Base-by-base conservation (phyloP, 345 rosid species). In the Hibiscus tridactylites region DNA sequence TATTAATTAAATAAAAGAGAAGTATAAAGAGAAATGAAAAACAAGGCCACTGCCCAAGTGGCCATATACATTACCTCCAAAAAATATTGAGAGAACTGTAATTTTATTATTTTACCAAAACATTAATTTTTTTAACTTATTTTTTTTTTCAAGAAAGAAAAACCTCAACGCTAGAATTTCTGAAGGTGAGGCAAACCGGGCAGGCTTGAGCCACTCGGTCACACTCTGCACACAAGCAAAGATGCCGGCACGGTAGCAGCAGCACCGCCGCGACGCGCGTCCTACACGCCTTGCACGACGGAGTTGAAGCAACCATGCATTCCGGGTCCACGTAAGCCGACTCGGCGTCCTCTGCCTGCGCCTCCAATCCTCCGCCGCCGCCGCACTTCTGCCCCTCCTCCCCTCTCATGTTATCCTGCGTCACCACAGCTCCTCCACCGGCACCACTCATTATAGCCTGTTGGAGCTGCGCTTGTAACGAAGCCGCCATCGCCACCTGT, bases 241-340 rank as follows among this genome's bases (percentile, higher is more conserved):
- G 84, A 81, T 93, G 98, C 56, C 96, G 96, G 79, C 98, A 93
- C 75, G 98, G 97, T 85, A 93, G 59, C 79, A 87, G 78, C 65
- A 93, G 78, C 76, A 93, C 96, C 78, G 90, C 71, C 71, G 96
- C 94, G 46, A 72, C 79, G 61, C 90, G 70, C 68, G 74, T 79
- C 74, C 83, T 67, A 74, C 98, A 94, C 24, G 74, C 75, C 46
- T 78, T 82, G 76, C 98, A 94, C 21, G 76, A 60, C 52, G 94
- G 90, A 10, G 88, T 82, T 3, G 75, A 56, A 59, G 70, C 47
- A 21, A 66, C 78, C 5, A 78, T 79, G 44, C 95, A 59, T 54
- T 87, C 97, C 0, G 96, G 95, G 80, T 91, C 96, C 6, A 87
- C 83, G 74, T 88, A 88, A 1, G 88, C 93, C 4, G 98, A 94